Evolutionary conservation across 768 basidiomycete genomes (phyloP).

Genomic region (Amylocystis lapponica): DNA sequence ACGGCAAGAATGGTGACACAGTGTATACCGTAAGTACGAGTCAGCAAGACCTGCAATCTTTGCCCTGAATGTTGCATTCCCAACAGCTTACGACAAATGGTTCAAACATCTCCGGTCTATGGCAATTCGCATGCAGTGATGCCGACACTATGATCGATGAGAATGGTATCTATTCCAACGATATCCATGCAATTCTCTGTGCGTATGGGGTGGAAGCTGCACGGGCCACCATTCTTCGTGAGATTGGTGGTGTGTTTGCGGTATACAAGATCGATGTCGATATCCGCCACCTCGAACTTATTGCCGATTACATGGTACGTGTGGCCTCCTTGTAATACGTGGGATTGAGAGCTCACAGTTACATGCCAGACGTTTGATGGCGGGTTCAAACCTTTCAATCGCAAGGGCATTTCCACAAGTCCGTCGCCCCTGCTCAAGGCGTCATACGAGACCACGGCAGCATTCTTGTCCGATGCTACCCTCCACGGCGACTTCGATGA

Average conservation of each 20-base stretch:
- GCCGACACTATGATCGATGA: slow-evolving; percentile 57
- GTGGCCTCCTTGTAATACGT: neutral
- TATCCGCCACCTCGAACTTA: slow-evolving; percentile 88
- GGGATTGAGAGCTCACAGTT: neutral
- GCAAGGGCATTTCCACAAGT: slow-evolving; percentile 88
- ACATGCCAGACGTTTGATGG: slow-evolving; percentile 85
- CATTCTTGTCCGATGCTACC: slow-evolving; percentile 89
- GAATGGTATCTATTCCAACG: slow-evolving; percentile 86
- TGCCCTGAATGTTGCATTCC: neutral
- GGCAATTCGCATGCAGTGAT: slow-evolving; percentile 55
- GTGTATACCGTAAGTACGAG: slow-evolving; percentile 41
- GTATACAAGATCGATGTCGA: slow-evolving; percentile 97
- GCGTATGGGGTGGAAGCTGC: slow-evolving; percentile 98
- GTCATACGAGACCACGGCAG: slow-evolving; percentile 93
- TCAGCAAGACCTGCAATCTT: neutral
- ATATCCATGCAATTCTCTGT: slow-evolving; percentile 84
- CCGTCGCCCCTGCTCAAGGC: slow-evolving; percentile 96
- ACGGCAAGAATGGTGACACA: slow-evolving; percentile 44
- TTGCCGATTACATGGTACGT: slow-evolving; percentile 98
- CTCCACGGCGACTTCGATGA: slow-evolving; percentile 95
- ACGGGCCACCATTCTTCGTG: slow-evolving; percentile 81
- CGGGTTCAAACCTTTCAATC: slow-evolving; percentile 96
- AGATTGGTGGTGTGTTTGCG: slow-evolving; percentile 88
- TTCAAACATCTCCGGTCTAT: slow-evolving; percentile 87
- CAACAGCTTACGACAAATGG: slow-evolving; percentile 81